Conservation (phyloP, 169 alveolate species). For the Plasmodium inui region DNA sequence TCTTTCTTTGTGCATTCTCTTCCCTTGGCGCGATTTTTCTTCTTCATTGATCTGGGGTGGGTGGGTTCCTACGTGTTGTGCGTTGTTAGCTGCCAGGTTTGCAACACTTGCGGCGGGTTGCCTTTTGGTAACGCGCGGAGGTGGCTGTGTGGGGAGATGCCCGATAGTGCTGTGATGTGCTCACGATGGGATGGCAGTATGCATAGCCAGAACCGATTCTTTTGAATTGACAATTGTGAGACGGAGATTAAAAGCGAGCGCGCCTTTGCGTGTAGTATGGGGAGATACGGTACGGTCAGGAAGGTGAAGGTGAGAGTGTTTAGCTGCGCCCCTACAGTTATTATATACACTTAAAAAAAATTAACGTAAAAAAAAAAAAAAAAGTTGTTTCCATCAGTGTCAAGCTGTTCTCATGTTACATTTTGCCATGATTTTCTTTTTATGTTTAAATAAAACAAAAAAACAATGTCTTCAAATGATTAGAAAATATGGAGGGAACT, state of each 20-base stretch:
- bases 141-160: background rate
- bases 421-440: background rate
- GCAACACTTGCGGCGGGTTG: background rate
- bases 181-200: background rate
- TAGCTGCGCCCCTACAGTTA: background rate
- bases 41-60: conserved; percentile 5
- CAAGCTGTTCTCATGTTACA: background rate
- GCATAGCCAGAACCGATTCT: background rate
- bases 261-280: background rate
- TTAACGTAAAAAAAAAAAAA: conserved; percentile 5
- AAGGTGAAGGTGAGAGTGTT: background rate
- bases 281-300: background rate
- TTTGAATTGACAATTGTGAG: background rate
- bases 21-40: background rate
- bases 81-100: background rate
- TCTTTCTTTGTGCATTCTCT: conserved; percentile 15
- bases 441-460: conserved; percentile 17
- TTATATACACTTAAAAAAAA: conserved; percentile 8
- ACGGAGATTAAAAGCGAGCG: background rate
- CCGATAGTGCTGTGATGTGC: background rate
- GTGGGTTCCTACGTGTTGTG: background rate
- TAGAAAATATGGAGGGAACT: background rate
- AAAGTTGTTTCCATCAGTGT: background rate
- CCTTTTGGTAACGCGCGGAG: background rate
- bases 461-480: conserved; percentile 16